Conservation (phyloP, 2,329 filamentous ascomycete genomes). For the Aspergillus pseudoterreus region DNA sequence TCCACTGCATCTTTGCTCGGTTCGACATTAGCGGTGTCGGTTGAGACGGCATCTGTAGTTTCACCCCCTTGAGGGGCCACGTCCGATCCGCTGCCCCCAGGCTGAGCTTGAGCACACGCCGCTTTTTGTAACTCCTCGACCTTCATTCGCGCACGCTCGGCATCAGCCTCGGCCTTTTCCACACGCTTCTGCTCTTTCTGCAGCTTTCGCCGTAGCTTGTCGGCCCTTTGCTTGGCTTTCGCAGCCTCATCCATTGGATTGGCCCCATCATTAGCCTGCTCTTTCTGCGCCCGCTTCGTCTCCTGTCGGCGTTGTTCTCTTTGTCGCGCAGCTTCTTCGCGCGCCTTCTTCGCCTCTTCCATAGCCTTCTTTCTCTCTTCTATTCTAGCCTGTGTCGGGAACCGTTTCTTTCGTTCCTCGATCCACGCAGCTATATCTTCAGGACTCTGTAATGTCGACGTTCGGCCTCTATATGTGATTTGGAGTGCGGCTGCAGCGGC, state of each 20-base stretch:
- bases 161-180: slow-evolving; percentile 43
- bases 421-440: slow-evolving; percentile 77
- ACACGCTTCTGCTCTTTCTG: slow-evolving; percentile 61
- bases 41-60: not conserved
- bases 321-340: slow-evolving; percentile 36
- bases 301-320: slow-evolving; percentile 38
- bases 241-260: slow-evolving; percentile 31
- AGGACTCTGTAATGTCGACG: slow-evolving; percentile 50
- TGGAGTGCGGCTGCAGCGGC: slow-evolving; percentile 32
- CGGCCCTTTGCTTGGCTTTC: slow-evolving; percentile 38
- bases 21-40: not conserved
- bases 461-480: slow-evolving; percentile 56
- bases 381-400: slow-evolving; percentile 69
- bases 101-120: not conserved
- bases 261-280: slow-evolving; percentile 25
- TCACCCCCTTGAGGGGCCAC: not conserved
- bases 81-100: not conserved
- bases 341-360: slow-evolving; percentile 58
- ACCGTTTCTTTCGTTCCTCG: slow-evolving; percentile 73
- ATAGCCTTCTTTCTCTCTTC: slow-evolving; percentile 60
- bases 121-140: slow-evolving; percentile 29
- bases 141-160: slow-evolving; percentile 34
- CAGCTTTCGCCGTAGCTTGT: slow-evolving; percentile 46
- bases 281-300: slow-evolving; percentile 27
- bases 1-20: not conserved